A percentile compares a stretch with the other conserved stretches of the same genome.
These are phyloP conservation scores for Zopfochytrium polystomum DNA, from an alignment of 371 early-diverging fungal species.

Conservation along the genomic window DNA sequence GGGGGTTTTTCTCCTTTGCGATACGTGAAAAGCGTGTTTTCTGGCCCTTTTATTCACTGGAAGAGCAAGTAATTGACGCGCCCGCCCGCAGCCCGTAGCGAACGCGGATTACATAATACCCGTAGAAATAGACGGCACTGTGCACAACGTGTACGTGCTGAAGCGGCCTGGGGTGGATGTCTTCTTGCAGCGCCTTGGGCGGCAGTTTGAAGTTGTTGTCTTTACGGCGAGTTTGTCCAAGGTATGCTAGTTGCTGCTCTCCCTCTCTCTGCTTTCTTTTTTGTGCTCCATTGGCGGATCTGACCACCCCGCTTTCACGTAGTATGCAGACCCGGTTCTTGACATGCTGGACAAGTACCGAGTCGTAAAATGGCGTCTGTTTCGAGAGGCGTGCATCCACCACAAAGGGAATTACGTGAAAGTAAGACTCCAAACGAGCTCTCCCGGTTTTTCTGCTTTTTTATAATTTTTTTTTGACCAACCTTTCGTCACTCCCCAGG, in stretches of 20 bases:
- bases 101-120: constrained; percentile 84
- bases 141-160: constrained; percentile 91
- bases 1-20: too few relatives aligned
- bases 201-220: constrained; percentile 90
- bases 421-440: too few relatives aligned
- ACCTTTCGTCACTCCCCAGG: too few relatives aligned
- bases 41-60: too few relatives aligned
- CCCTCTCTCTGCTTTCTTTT: constrained; percentile 35
- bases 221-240: too few relatives aligned
- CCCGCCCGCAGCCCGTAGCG: constrained; percentile 69
- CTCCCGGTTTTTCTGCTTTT: too few relatives aligned
- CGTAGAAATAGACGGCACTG: constrained; percentile 89
- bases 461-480: too few relatives aligned
- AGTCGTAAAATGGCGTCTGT: constrained; percentile 86
- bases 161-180: constrained; percentile 94
- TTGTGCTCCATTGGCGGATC: too few relatives aligned
- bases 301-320: too few relatives aligned
- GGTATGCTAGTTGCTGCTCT: constrained; percentile 74
- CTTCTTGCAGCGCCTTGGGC: constrained; percentile 83
- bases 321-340: too few relatives aligned
- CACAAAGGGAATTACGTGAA: constrained; percentile 96
- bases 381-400: constrained; percentile 91
- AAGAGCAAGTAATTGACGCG: too few relatives aligned
- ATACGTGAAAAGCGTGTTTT: too few relatives aligned
- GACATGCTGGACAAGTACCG: constrained; percentile 78